Evolutionary conservation across 768 basidiomycete species (phyloP).

Genomic region (Auricularia sp.): DNA sequence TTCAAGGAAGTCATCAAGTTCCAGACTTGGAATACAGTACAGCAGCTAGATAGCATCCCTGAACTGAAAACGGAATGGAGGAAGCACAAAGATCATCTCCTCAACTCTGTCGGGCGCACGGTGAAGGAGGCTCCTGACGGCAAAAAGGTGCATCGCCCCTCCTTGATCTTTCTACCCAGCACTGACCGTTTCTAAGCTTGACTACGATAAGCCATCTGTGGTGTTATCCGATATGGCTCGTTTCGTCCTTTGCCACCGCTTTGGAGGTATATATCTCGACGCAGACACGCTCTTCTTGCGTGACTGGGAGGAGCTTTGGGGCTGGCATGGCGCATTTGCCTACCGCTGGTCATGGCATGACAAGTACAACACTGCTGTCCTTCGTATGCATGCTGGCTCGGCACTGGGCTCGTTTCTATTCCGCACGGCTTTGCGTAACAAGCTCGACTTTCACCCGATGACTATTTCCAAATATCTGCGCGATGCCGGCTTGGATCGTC

Average conservation of each 20-base stretch:
- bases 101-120: background rate
- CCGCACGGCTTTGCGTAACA: slow-evolving; percentile 35
- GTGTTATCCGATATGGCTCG: slow-evolving; percentile 36
- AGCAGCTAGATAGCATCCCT: slow-evolving; percentile 37
- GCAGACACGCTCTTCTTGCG: slow-evolving; percentile 38
- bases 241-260: slow-evolving; percentile 37
- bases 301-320: slow-evolving; percentile 45
- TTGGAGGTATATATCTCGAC: slow-evolving; percentile 40
- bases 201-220: background rate
- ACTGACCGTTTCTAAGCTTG: background rate
- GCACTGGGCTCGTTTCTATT: slow-evolving; percentile 37
- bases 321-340: slow-evolving; percentile 38
- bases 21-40: slow-evolving; percentile 41
- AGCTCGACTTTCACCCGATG: slow-evolving; percentile 40
- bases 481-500: slow-evolving; percentile 30
- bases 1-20: slow-evolving; percentile 39
- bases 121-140: background rate
- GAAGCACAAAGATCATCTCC: background rate
- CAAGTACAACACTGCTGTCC: slow-evolving; percentile 39
- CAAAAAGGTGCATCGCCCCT: background rate
- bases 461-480: slow-evolving; percentile 33
- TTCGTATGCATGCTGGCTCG: slow-evolving; percentile 34
- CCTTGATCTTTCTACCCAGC: no score
- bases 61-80: slow-evolving; percentile 38
- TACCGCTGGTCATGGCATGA: slow-evolving; percentile 31